Conservation (phyloP, 495 filamentous ascomycete species). For the Hypomontagnella submonticulosa region DNA sequence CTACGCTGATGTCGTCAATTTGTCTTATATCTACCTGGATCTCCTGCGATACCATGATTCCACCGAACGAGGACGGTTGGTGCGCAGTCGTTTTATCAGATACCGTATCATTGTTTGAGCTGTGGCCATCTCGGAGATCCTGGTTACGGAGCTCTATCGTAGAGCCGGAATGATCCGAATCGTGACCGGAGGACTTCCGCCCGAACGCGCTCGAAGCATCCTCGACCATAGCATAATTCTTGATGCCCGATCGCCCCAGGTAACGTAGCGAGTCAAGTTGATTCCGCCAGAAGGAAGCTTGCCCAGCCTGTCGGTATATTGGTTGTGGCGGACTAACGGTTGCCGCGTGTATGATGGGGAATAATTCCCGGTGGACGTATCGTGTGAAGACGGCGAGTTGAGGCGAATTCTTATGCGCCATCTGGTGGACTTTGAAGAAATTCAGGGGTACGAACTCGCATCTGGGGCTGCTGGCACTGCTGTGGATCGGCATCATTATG, state of each 20-base stretch:
- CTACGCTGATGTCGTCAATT: constrained; percentile 27
- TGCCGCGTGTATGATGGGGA: constrained; percentile 50
- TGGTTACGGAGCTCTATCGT: constrained; percentile 51
- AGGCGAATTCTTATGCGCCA: constrained; percentile 55
- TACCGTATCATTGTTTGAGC: constrained; percentile 16
- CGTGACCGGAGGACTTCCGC: constrained; percentile 58
- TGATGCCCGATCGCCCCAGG: constrained; percentile 14
- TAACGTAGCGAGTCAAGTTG: constrained; percentile 14
- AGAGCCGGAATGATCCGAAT: constrained; percentile 56
- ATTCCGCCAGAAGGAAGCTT: constrained; percentile 12
- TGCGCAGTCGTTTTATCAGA: constrained; percentile 5
- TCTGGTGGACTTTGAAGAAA: constrained; percentile 63
- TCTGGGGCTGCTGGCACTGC: constrained; percentile 45
- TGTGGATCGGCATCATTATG: constrained; percentile 59
- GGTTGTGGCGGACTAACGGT: constrained; percentile 49
- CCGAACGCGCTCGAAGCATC: constrained; percentile 23
- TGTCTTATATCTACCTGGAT: constrained; percentile 61
- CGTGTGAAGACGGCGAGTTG: constrained; percentile 58
- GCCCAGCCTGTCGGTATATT: constrained; percentile 13
- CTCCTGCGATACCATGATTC: constrained; percentile 66
- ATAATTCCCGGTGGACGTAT: constrained; percentile 58
- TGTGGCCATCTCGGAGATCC: constrained; percentile 1
- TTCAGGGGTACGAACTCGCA: constrained; percentile 59
- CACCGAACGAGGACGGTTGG: constrained; percentile 49
- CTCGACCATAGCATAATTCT: constrained; percentile 16